Base-by-base conservation (phyloP, 176 grass and related monocot species). In the Oryza coarctata region DNA sequence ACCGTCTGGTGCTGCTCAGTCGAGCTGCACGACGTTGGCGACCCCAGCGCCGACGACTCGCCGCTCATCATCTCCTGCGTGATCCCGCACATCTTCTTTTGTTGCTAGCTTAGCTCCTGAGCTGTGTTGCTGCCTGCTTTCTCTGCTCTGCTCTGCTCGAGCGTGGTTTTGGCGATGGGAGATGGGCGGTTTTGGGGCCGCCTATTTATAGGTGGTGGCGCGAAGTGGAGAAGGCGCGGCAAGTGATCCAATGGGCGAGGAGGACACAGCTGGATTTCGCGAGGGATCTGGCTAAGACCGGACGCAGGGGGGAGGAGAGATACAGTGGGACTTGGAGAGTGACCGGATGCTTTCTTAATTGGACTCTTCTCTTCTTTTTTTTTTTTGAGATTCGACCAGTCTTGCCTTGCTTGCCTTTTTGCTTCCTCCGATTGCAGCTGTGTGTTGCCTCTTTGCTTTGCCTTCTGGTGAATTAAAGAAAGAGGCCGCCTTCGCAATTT, bases 1-100 rank as follows among this genome's bases (percentile, higher is more conserved):
- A 80, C 82, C 3, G 65, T 60, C 61, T 72, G 12, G 3, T 72
- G 38, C 11, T 12, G 17, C 71, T 65, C 68, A 45, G 57, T 40
- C 29, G 82, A 84, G 70, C 74, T 86, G 82, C 75, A 77, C 3
- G 62, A 68, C 47, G 87, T n/a, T n/a, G n/a, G n/a, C n/a, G n/a
- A n/a, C n/a, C n/a, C 84, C 9, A 76, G 50, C 38, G 8, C 8
- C 47, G 0, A 2, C 0, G 71, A 75, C 36, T 85, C 82, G 3
- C 25, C 39, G 77, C 30, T 85, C 70, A 75, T 85, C 70, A 75
- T 84, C 87, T 89, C 87, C 64, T 33, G 69, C 87, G 80, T 85
- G 63, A 85, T 70, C 9, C 6, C 50, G 14, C 76, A 80, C 87
- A 85, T 89, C 70, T 74, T 84, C 71, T 39, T 9, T 5, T 2